phyloP scores from a whole-genome alignment of 148 eudicot species.

The Fagopyrum homotropicum region DNA sequence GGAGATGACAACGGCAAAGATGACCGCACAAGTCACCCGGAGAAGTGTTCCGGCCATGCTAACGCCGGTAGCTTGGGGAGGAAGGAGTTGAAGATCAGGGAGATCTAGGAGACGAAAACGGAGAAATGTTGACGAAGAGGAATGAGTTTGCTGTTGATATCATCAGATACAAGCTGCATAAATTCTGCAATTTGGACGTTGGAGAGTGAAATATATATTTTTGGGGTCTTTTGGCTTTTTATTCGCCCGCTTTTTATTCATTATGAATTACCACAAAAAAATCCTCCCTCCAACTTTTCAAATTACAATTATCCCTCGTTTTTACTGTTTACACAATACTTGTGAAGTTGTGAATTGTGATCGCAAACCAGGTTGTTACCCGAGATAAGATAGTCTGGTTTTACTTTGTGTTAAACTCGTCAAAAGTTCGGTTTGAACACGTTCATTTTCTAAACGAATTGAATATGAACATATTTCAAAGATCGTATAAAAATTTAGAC shows the following conservation, averaged over 20 bases:
- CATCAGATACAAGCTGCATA: background rate
- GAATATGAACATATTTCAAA: too few relatives aligned
- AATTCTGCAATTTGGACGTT: constrained; percentile 1
- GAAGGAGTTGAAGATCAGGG: background rate
- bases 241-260: background rate
- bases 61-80: constrained; percentile 2
- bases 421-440: too few relatives aligned
- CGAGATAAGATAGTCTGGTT: too few relatives aligned
- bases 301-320: too few relatives aligned
- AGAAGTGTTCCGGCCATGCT: constrained; percentile 7
- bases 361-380: too few relatives aligned
- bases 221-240: background rate
- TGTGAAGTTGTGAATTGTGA: too few relatives aligned
- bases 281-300: too few relatives aligned
- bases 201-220: background rate
- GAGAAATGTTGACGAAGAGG: background rate
- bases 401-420: too few relatives aligned
- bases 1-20: constrained; percentile 1
- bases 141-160: background rate
- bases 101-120: constrained; percentile 7
- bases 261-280: background rate
- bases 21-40: constrained; percentile 1
- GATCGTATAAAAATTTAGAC: too few relatives aligned
- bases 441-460: too few relatives aligned
- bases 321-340: too few relatives aligned